Percentiles rank a stretch among this genome's conserved stretches.
These are phyloP conservation scores for Aechmea fasciata DNA, from an alignment of 176 grass and related monocot species.

Conservation along the genomic window DNA sequence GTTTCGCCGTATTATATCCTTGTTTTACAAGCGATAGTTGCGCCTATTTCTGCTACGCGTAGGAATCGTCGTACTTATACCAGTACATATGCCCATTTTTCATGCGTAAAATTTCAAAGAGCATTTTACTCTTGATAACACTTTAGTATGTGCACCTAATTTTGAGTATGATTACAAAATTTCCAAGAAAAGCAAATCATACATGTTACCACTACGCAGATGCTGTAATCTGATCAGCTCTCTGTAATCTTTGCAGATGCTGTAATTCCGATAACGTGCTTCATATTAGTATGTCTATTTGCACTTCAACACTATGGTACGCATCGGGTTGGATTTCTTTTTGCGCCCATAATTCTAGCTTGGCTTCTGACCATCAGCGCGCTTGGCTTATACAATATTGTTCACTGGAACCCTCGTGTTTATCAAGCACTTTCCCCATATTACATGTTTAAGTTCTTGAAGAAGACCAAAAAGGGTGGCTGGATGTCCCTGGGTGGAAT, in stretches of 20 bases:
- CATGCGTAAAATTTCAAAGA: no score
- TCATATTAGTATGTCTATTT: conserved; percentile 81
- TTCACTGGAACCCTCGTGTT: conserved; percentile 80
- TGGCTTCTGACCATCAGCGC: conserved; percentile 88
- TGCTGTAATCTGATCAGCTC: conserved; percentile 40
- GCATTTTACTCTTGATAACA: no score
- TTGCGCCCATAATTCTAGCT: conserved; percentile 78
- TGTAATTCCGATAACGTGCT: conserved; percentile 83
- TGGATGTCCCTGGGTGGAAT: conserved; percentile 99
- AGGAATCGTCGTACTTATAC: no score
- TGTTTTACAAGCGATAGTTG: no score
- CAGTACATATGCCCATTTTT: no score
- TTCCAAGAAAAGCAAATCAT: no score
- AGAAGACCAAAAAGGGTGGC: conserved; percentile 82
- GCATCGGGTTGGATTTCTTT: conserved; percentile 73
- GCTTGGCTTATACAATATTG: conserved; percentile 85
- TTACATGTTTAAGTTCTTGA: conserved; percentile 93
- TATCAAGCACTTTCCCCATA: conserved; percentile 78
- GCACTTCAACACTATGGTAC: conserved; percentile 95
- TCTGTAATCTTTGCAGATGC: conserved; percentile 56
- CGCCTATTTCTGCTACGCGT: no score
- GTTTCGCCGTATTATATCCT: no score
- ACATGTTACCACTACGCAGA: conserved; percentile 21
- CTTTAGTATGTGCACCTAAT: no score
- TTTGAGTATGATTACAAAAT: no score